These are phyloP conservation scores for Cornus suecica DNA, from an alignment of 148 eudicot species.

Conservation along the genomic window DNA sequence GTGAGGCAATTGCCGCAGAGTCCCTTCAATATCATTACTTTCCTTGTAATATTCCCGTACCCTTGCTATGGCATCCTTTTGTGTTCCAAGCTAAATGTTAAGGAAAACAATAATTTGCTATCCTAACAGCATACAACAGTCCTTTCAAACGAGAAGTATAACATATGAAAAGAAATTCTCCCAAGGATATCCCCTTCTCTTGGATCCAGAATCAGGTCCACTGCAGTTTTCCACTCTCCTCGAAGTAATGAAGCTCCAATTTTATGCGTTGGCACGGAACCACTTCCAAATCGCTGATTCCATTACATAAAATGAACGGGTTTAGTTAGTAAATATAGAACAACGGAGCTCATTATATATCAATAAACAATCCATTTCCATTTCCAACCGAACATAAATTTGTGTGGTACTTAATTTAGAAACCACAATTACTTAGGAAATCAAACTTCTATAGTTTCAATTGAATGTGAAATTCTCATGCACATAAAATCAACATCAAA, in stretches of 20 bases:
- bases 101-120: slow-evolving; percentile 20
- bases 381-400: neutral
- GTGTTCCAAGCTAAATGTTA: slow-evolving; percentile 53
- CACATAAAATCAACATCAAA: neutral
- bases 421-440: neutral
- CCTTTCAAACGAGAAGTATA: slow-evolving; percentile 4
- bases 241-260: slow-evolving; percentile 83
- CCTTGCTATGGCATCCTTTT: slow-evolving; percentile 64
- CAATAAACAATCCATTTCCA: neutral
- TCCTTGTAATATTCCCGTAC: slow-evolving; percentile 83
- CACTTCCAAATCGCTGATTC: slow-evolving; percentile 89
- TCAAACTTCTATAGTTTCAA: neutral
- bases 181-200: slow-evolving; percentile 98
- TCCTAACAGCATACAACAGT: slow-evolving; percentile 12
- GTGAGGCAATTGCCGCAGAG: slow-evolving; percentile 78
- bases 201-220: slow-evolving; percentile 89
- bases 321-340: neutral
- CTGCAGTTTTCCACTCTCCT: slow-evolving; percentile 87
- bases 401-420: neutral
- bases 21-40: slow-evolving; percentile 73
- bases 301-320: neutral
- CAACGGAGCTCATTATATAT: neutral
- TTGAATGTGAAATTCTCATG: neutral
- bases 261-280: slow-evolving; percentile 87
- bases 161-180: slow-evolving; percentile 4